phyloP scores from a whole-genome alignment of 805 yeast species.

The Saturnispora mendoncae region DNA sequence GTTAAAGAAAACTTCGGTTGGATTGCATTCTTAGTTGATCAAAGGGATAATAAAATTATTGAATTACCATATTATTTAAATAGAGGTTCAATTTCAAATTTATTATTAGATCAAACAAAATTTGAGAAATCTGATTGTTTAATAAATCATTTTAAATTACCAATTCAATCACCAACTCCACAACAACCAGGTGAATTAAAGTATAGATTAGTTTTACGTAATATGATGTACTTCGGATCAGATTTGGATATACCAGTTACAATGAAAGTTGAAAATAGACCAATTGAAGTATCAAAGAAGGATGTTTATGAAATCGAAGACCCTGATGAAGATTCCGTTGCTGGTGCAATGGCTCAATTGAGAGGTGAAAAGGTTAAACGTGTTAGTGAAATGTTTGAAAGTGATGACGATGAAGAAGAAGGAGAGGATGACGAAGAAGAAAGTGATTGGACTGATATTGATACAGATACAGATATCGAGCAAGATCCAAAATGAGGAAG shows the following conservation, averaged over 20 bases:
- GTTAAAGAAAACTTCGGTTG: constrained; percentile 37
- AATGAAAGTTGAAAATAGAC: constrained; percentile 60
- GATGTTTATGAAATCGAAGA: constrained; percentile 55
- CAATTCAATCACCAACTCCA: constrained; percentile 73
- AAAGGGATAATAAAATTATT: constrained; percentile 70
- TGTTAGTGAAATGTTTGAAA: constrained; percentile 28
- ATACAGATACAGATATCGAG: constrained; percentile 59
- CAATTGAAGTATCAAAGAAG: constrained; percentile 33
- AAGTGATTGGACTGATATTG: constrained; percentile 40
- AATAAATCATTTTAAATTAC: constrained; percentile 69
- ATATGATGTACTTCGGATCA: constrained; percentile 71
- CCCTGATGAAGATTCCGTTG: constrained; percentile 66
- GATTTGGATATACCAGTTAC: constrained; percentile 66
- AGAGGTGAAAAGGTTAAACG: constrained; percentile 52
- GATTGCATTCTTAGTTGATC: constrained; percentile 61
- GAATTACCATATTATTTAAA: constrained; percentile 55
- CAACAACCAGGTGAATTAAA: constrained; percentile 51
- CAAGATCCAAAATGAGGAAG: constrained; percentile 25
- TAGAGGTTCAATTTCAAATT: constrained; percentile 46
- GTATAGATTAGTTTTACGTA: constrained; percentile 63
- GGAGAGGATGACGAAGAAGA: constrained; percentile 16
- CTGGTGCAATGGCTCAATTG: constrained; percentile 64
- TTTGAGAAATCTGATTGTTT: constrained; percentile 37
- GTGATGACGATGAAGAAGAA: constrained; percentile 21
- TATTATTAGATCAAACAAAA: constrained; percentile 43